These are phyloP conservation scores for Medicago lupulina DNA, from an alignment of 306 rosid species.

Conservation along the genomic window DNA sequence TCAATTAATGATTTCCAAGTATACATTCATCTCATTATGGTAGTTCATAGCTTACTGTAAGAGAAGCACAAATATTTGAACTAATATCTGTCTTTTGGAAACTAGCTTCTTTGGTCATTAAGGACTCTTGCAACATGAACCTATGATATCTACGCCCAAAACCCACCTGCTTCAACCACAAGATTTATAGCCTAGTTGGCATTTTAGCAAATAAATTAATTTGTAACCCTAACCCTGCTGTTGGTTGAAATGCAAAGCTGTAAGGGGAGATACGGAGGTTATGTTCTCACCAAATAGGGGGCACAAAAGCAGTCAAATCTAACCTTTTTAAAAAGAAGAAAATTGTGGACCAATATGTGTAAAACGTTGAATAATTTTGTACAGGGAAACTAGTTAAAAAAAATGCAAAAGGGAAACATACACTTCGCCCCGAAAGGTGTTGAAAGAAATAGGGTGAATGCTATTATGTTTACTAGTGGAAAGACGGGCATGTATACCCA, in stretches of 20 bases:
- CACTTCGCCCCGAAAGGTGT: no score
- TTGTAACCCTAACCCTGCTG: background rate
- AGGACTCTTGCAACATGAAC: background rate
- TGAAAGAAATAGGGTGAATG: no score
- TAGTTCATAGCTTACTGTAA: conserved; percentile 6
- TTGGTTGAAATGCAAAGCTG: conserved; percentile 34
- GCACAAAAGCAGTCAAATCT: background rate
- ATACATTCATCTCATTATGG: background rate
- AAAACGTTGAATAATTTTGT: conserved; percentile 13
- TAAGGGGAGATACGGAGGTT: conserved; percentile 7
- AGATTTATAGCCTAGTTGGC: conserved; percentile 1
- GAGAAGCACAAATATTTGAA: background rate
- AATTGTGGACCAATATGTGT: background rate
- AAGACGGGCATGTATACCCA: no score
- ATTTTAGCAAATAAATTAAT: conserved; percentile 26
- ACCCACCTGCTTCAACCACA: background rate
- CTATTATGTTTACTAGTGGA: no score
- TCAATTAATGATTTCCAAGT: conserved; percentile 1
- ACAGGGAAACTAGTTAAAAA: conserved; percentile 28
- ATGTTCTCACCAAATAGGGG: conserved; percentile 13
- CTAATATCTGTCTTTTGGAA: background rate
- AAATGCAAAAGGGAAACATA: background rate
- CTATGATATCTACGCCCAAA: background rate
- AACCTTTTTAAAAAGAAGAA: background rate
- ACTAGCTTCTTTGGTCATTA: conserved; percentile 3